Evolutionary conservation across 345 rosid genomes (phyloP), one percentile per base, ranked within the genome.

Genomic region (Adansonia digitata): DNA sequence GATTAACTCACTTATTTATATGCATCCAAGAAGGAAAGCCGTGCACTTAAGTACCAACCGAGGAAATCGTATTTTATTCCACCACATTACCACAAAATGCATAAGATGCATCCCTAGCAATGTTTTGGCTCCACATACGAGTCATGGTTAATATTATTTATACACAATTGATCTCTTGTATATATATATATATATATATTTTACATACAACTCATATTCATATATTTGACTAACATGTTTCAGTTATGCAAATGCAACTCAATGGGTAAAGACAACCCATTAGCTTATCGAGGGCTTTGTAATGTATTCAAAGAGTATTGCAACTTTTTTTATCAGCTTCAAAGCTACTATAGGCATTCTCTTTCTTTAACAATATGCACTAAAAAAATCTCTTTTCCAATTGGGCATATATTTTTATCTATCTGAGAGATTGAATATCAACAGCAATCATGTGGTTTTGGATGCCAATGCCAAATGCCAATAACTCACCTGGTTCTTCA

Each of bases 401-500:
- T 11, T 55, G 5, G 61, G 5, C 31, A 11, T 55, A 24, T 24
- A 55, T 3, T 22, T 55, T n/a, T n/a, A n/a, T 15, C 20, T 31
- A 60, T 60, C 40, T 15, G 22, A 37, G 2, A 34, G 10, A 7
- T 22, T 20, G 52, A 43, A 53, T 6, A 74, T 14, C 20, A n/a
- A 20, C 34, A 62, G 34, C 20, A 43, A 37, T 77, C 14, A 60
- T 31, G 40, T 42, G n/a, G 48, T 8, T 27, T 56, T 20, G 43
- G n/a, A n/a, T n/a, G 42, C n/a, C n/a, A n/a, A n/a, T n/a, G n/a
- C n/a, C n/a, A n/a, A n/a, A n/a, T 46, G 8, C 8, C 37, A 57
- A 57, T 11, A 65, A 65, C 70, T 40, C 62, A 90, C 99, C 92
- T 92, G 90, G 71, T 87, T 83, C 80, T 93, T 96, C 72, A 96